Base-by-base conservation (phyloP, 75 land plant genomes). In the Isoetes taiwanensis region DNA sequence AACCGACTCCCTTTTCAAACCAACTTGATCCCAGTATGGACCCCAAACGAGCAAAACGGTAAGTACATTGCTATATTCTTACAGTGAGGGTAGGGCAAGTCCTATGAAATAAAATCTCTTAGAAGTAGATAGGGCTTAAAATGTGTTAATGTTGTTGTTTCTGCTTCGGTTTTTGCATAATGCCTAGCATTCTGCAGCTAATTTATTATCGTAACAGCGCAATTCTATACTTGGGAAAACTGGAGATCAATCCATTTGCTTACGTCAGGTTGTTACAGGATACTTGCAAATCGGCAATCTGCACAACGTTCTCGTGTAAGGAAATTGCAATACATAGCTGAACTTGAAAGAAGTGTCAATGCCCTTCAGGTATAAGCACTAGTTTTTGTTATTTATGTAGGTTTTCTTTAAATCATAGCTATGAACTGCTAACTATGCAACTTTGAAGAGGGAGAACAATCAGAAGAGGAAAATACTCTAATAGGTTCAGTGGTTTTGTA, bases 311-410 rank as follows among this genome's bases (percentile, higher is more conserved):
- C 84, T 12, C 78, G 84, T 38, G 78, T 77, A 30, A 68, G 80
- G 2, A 81, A 81, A 52, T 75, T 81, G 28, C 84, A 81, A 38
- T 76, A 81, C 32, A 81, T 81, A 39, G 74, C 80, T 34, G 80
- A 81, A 50, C 77, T 81, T 52, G 78, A 81, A 54, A 71, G 78
- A 66, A 77, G 56, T 17, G 84, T 81, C 2, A 33, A 64, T 48
- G 12, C 31, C 48, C 35, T 77, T 3, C 74, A 81, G 84, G 84
- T 76, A 66, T 52, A 14, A 17, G 29, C n/a, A n/a, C n/a, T n/a
- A n/a, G n/a, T n/a, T n/a, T n/a, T n/a, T n/a, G n/a, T n/a, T n/a
- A n/a, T n/a, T n/a, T n/a, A n/a, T n/a, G n/a, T n/a, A n/a, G n/a
- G n/a, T n/a, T n/a, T n/a, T n/a, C n/a, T n/a, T n/a, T n/a, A n/a